Base-by-base conservation (phyloP, 139 green algal genomes). In the Haematococcus sp. region DNA sequence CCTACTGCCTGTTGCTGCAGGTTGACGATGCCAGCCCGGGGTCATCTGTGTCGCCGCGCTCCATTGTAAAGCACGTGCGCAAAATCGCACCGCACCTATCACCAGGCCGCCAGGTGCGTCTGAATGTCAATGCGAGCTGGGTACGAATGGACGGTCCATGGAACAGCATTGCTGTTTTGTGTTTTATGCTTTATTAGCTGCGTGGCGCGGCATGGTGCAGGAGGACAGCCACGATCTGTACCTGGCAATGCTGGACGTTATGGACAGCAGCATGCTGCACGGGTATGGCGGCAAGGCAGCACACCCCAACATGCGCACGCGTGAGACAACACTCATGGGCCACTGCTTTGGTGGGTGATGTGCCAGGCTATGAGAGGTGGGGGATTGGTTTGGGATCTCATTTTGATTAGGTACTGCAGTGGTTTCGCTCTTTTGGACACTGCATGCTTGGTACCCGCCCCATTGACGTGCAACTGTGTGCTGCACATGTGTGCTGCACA, bases 271-370 rank as follows among this genome's bases (percentile, higher is more conserved):
- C 9, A 78, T 82, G 70, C 75, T 93, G 63, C 74, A 83, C 40
- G 78, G 85, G 70, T 76, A 76, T 20, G 88, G 84, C 3, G 85
- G 82, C 58, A 84, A 79, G 69, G 15, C 19, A 25, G 31, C 61
- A 43, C 16, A 33, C 23, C 55, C 59, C n/a, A 44, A 60, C 55
- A 63, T 68, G 71, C 71, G 83, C 17, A 86, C 43, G n/a, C 82
- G 83, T 25, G 88, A 92, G 83, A 94, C 82, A 1, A 90, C 82
- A 13, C 49, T 92, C 22, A 73, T 91, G 33, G 75, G 88, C 66
- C 89, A 92, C 73, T 71, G 79, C 33, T 91, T 90, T 72, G 83
- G 76, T 49, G 40, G 7, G 40, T 49, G 7, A 49, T 11, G 40
- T 49, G 40, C 40, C 40, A 11, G 40, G 40, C n/a, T n/a, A n/a